A percentile compares a stretch with the other conserved stretches of the same genome.
Conservation (phyloP, 2,329 filamentous ascomycete species). For the Talaromyces verruculosus region DNA sequence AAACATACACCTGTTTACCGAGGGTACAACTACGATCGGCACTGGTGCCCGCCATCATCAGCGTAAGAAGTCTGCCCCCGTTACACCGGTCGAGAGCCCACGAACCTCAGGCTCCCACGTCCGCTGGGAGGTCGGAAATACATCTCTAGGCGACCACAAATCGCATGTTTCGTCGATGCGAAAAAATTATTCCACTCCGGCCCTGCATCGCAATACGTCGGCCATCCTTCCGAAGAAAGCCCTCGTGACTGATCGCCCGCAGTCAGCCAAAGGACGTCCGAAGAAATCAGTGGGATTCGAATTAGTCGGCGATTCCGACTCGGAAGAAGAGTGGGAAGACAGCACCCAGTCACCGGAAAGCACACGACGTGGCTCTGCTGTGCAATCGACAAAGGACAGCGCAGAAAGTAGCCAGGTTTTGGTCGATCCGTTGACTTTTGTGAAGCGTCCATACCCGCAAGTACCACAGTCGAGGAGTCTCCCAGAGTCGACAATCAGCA, state of each 20-base stretch:
- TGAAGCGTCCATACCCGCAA: conserved; percentile 43
- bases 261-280: conserved; percentile 36
- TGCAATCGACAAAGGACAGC: conserved; percentile 34
- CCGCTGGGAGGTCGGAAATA: conserved; percentile 42
- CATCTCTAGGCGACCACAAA: conserved; percentile 34
- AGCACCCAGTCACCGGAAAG: conserved; percentile 50
- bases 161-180: conserved; percentile 40
- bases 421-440: conserved; percentile 43
- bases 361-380: conserved; percentile 48
- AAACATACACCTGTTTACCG: conserved; percentile 31
- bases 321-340: conserved; percentile 49
- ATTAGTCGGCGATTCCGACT: conserved; percentile 42
- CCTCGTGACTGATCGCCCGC: conserved; percentile 36
- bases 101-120: conserved; percentile 27
- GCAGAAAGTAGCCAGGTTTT: conserved; percentile 37
- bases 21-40: conserved; percentile 27
- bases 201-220: conserved; percentile 42
- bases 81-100: conserved; percentile 46
- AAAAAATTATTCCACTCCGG: conserved; percentile 48
- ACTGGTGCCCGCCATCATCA: conserved; percentile 40
- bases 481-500: conserved; percentile 38
- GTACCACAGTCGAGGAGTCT: conserved; percentile 41
- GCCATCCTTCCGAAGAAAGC: conserved; percentile 42
- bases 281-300: conserved; percentile 51
- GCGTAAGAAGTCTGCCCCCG: conserved; percentile 48